Evolutionary conservation across 2,329 filamentous ascomycete genomes (phyloP), one percentile per base, ranked within the genome.

Genomic region (Apiospora arundinis): DNA sequence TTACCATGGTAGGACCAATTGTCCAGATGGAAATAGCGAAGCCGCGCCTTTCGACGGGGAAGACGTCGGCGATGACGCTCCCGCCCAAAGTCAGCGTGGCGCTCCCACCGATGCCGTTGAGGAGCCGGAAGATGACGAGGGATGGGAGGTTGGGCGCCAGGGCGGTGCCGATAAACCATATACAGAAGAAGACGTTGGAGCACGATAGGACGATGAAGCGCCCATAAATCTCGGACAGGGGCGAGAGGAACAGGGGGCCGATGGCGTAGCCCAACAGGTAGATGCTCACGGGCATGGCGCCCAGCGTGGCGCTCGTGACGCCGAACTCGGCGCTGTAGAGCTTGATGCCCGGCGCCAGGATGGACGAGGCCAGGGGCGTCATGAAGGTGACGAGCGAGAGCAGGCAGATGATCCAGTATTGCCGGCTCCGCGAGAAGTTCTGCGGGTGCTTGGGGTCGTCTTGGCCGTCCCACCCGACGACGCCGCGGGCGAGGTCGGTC

Each of bases 91-190:
- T 86, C 79, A 89, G 80, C 52, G 84, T 85, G 1, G 85, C 87
- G 1, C 85, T 86, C 1, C 89, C 90, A 5, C 89, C 87, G 2
- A 92, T 79, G 0, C 91, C 91, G 4, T 87, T 86, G 63, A 90
- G 79, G 76, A 90, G 89, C 16, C 88, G 85, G 76, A 90, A 92
- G 1, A 86, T 84, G 42, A 92, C 86, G 65, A 92, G 84, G 49
- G 86, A 80, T 23, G 79, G 78, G 67, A 92, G 82, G 7, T 78
- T 80, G 0, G 88, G 87, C 0, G 90, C 84, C 4, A 92, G 82
- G 1, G 90, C 92, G 71, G 90, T 92, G 0, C 89, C 91, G 73
- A 93, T 86, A 65, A 88, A 89, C 82, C 90, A 92, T 1, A 87
- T 77, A 71, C 89, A 85, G 78, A 92, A 93, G 71, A 90, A 83